Conservation (phyloP, 805 yeast species). For the Lachancea mirantina region DNA sequence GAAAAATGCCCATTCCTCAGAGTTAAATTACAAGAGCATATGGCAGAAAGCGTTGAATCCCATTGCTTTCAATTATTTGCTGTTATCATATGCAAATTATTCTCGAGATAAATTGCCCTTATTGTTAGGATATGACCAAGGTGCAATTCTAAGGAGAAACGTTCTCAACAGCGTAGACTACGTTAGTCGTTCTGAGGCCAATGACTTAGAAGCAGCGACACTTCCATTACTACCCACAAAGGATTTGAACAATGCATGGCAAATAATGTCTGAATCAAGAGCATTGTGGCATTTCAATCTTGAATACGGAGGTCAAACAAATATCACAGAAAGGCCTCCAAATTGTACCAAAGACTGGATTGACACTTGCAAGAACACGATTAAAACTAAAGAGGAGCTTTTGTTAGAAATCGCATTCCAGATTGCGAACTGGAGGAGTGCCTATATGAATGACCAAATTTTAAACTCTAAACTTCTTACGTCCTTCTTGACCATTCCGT, state of each 20-base stretch:
- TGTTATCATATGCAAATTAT: conserved; percentile 44
- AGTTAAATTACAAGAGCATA: conserved; percentile 5
- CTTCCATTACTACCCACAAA: conserved; percentile 67
- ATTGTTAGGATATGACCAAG: conserved; percentile 38
- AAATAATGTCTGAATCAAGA: conserved; percentile 62
- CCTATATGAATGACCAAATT: conserved; percentile 14
- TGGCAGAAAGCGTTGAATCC: conserved; percentile 31
- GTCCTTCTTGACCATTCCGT: conserved; percentile 25
- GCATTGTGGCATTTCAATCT: conserved; percentile 54
- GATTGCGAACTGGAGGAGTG: conserved; percentile 14
- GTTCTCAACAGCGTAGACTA: conserved; percentile 39
- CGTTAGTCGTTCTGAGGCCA: conserved; percentile 21
- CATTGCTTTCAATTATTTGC: conserved; percentile 38
- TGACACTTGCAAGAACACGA: too few relatives aligned
- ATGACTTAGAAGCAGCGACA: conserved; percentile 13
- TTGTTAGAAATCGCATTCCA: conserved; percentile 13
- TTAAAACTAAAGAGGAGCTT: conserved; percentile 23
- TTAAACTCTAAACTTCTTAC: conserved; percentile 18
- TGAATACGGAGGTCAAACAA: conserved; percentile 34
- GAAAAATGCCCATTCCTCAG: conserved; percentile 1
- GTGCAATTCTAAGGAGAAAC: conserved; percentile 41
- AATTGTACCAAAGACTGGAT: conserved; percentile 48
- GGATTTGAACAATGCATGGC: conserved; percentile 33
- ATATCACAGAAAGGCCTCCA: conserved; percentile 38
- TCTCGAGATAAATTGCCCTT: conserved; percentile 28